Conservation (phyloP, 805 yeast species). For the Grigorovia yakushimaensis region DNA sequence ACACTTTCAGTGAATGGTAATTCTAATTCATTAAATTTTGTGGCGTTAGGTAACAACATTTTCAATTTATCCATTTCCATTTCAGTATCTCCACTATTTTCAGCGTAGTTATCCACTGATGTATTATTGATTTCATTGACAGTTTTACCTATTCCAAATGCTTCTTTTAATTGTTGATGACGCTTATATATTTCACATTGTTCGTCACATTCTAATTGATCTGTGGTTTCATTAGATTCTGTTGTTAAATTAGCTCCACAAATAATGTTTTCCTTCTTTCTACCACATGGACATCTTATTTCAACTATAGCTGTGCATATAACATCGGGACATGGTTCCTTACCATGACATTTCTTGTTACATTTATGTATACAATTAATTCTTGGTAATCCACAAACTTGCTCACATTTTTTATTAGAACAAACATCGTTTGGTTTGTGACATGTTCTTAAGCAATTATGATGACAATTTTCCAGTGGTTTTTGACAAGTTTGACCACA, state of each 20-base stretch:
- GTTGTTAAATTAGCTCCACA: constrained; percentile 46
- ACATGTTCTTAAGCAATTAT: constrained; percentile 45
- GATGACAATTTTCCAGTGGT: constrained; percentile 38
- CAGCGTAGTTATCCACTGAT: constrained; percentile 2
- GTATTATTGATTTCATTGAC: background rate
- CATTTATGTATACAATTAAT: constrained; percentile 62
- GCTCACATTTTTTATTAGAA: constrained; percentile 52
- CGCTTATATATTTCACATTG: constrained; percentile 55
- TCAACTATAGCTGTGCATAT: constrained; percentile 44
- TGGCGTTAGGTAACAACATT: constrained; percentile 17
- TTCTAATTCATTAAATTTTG: constrained; percentile 19
- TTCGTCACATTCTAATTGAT: constrained; percentile 52
- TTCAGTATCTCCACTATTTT: background rate
- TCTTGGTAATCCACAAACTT: constrained; percentile 45
- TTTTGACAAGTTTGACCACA: constrained; percentile 60
- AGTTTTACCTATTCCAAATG: constrained; percentile 35
- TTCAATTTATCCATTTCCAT: constrained; percentile 11
- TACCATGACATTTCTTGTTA: constrained; percentile 53
- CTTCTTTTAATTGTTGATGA: constrained; percentile 51
- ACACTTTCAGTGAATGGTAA: constrained; percentile 39
- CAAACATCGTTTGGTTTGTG: constrained; percentile 39
- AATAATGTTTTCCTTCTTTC: constrained; percentile 34
- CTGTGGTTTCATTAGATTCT: constrained; percentile 28
- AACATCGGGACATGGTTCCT: constrained; percentile 42
- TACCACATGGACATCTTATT: constrained; percentile 58